A percentile compares a stretch with the other conserved stretches of the same genome.
Conservation (phyloP, 768 basidiomycete species). For the Tulasnella sp. region DNA sequence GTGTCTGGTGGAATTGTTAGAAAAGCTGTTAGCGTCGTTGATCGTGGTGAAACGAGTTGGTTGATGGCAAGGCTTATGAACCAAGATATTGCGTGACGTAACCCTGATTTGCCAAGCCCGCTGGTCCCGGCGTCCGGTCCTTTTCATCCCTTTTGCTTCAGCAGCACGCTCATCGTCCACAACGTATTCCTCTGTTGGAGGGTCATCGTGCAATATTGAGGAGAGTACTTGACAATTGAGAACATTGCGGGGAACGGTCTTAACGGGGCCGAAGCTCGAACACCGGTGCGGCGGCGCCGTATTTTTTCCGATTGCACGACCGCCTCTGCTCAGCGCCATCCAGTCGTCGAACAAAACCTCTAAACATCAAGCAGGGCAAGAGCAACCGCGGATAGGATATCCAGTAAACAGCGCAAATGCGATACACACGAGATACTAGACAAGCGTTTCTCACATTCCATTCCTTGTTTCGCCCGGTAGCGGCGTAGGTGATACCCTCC, state of each 20-base stretch:
- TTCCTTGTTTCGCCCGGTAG: too few species aligned
- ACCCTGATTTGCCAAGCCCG: not conserved
- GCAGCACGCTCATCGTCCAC: not conserved
- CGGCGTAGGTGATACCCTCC: too few species aligned
- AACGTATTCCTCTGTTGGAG: not conserved
- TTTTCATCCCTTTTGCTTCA: not conserved
- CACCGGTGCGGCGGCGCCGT: too few species aligned
- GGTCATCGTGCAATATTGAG: not conserved
- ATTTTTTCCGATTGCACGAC: not conserved
- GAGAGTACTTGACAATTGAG: not conserved
- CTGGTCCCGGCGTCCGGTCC: not conserved
- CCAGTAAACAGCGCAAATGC: too few species aligned
- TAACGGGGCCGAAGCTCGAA: not conserved
- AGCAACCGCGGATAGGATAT: too few species aligned
- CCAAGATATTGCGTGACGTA: not conserved
- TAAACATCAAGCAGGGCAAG: too few species aligned
- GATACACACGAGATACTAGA: too few species aligned
- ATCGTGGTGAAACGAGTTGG: not conserved
- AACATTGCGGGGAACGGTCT: not conserved
- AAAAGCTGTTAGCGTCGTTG: not conserved
- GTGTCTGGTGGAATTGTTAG: not conserved
- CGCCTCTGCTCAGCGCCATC: not conserved
- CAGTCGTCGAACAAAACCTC: too few species aligned
- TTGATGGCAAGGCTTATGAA: not conserved
- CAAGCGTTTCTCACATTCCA: too few species aligned